phyloP scores from a whole-genome alignment of 768 basidiomycete species.

The Holtermanniella nyarrowii region DNA sequence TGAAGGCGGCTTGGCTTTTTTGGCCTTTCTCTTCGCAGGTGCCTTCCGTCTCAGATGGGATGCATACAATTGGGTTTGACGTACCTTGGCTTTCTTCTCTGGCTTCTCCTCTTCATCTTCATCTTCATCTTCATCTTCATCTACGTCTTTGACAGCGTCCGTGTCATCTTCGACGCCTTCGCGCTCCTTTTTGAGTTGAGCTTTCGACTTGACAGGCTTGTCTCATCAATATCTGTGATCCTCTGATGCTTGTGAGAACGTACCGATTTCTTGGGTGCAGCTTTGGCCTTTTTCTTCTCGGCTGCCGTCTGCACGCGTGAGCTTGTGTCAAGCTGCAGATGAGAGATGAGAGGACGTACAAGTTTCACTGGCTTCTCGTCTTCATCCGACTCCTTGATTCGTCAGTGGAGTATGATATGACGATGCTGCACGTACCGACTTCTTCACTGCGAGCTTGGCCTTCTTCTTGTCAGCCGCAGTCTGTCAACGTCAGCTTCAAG shows the following conservation, averaged over 20 bases:
- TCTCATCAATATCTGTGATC: no score
- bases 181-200: no score
- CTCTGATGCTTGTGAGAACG: no score
- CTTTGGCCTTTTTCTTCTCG: slow-evolving; percentile 34
- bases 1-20: no score
- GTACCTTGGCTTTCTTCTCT: slow-evolving; percentile 1
- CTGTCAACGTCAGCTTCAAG: no score
- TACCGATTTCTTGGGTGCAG: slow-evolving; percentile 46
- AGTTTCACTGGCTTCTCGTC: slow-evolving; percentile 9
- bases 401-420: slow-evolving; percentile 9
- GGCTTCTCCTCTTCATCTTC: slow-evolving; percentile 2
- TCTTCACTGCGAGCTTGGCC: slow-evolving; percentile 23
- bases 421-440: no score
- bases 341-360: no score
- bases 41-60: not conserved
- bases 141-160: no score
- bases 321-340: slow-evolving; percentile 17
- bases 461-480: no score
- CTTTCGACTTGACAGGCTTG: no score
- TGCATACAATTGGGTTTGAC: not conserved
- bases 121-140: slow-evolving; percentile 1
- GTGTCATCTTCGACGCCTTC: no score
- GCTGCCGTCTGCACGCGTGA: slow-evolving; percentile 40
- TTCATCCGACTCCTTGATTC: slow-evolving; percentile 8
- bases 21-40: not conserved